A percentile compares a stretch with the other conserved stretches of the same genome.
These are phyloP conservation scores for Solanum sejunctum DNA, from an alignment of 257 asterid species.

Conservation along the genomic window DNA sequence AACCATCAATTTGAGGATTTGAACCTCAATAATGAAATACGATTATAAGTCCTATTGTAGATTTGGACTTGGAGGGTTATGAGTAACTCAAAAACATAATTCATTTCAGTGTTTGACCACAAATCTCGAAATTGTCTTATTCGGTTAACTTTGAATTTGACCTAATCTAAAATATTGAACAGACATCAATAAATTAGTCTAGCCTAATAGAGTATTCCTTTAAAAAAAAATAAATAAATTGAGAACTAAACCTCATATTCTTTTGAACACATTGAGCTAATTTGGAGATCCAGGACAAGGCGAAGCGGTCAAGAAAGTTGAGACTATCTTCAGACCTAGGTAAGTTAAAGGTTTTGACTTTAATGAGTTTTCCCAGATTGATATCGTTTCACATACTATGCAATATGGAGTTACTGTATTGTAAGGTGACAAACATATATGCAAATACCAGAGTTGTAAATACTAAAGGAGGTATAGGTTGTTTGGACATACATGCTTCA, in stretches of 20 bases:
- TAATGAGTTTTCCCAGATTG: not conserved
- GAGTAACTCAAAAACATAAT: not conserved
- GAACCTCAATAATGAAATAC: not conserved
- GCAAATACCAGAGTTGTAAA: not conserved
- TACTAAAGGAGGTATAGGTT: not conserved
- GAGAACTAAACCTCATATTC: too few relatives aligned
- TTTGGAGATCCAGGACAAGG: too few relatives aligned
- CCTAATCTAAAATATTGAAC: not conserved
- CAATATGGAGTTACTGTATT: not conserved
- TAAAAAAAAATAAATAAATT: too few relatives aligned
- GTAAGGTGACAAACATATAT: not conserved
- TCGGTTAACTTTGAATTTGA: not conserved
- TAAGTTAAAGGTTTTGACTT: not conserved
- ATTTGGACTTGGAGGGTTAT: not conserved
- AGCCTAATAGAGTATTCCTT: too few relatives aligned
- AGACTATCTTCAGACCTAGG: not conserved
- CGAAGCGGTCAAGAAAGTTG: too few relatives aligned
- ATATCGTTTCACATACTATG: not conserved
- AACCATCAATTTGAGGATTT: not conserved
- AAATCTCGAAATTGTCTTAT: not conserved
- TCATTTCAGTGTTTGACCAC: not conserved
- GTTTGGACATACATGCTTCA: not conserved
- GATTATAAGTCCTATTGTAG: not conserved
- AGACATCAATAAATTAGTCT: not conserved
- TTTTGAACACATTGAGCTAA: too few relatives aligned